These are phyloP conservation scores for Cucurbita pepo DNA, from an alignment of 306 rosid species.

Conservation along the genomic window DNA sequence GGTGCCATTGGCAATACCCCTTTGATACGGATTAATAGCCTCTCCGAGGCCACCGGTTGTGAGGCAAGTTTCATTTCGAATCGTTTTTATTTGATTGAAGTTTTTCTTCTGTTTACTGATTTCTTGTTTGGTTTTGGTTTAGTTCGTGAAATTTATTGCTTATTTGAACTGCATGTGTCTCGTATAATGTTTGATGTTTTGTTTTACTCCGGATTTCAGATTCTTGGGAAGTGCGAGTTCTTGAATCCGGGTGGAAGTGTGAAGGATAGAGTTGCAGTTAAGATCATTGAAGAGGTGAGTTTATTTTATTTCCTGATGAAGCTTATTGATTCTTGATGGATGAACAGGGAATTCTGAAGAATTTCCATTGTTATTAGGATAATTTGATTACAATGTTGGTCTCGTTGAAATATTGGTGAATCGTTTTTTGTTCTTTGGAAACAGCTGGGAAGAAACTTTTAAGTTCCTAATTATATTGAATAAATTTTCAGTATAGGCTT, in stretches of 20 bases:
- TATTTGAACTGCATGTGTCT: not conserved
- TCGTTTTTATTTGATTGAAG: no score
- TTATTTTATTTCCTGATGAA: not conserved
- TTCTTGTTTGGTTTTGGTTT: not conserved
- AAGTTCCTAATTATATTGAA: not conserved
- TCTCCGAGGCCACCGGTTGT: slow-evolving; percentile 91
- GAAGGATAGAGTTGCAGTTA: slow-evolving; percentile 79
- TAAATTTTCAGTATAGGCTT: not conserved
- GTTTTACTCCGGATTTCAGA: slow-evolving; percentile 19
- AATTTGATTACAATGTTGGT: not conserved
- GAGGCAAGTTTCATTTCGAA: slow-evolving; percentile 17
- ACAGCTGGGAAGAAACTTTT: not conserved
- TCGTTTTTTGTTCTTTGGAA: not conserved
- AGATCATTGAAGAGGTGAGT: slow-evolving; percentile 68
- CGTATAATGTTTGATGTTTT: not conserved
- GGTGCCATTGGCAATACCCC: slow-evolving; percentile 86
- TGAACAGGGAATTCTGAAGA: no score
- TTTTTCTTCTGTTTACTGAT: not conserved
- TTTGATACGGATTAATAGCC: slow-evolving; percentile 74
- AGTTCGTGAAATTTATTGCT: not conserved
- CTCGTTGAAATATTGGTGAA: not conserved
- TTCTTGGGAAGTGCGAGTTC: slow-evolving; percentile 86
- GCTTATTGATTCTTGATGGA: not conserved
- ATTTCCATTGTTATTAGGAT: not conserved
- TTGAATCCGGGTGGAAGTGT: slow-evolving; percentile 97